Base-by-base conservation (phyloP, 371 early-diverging fungal genomes). In the Rhizopus stolonifer region DNA sequence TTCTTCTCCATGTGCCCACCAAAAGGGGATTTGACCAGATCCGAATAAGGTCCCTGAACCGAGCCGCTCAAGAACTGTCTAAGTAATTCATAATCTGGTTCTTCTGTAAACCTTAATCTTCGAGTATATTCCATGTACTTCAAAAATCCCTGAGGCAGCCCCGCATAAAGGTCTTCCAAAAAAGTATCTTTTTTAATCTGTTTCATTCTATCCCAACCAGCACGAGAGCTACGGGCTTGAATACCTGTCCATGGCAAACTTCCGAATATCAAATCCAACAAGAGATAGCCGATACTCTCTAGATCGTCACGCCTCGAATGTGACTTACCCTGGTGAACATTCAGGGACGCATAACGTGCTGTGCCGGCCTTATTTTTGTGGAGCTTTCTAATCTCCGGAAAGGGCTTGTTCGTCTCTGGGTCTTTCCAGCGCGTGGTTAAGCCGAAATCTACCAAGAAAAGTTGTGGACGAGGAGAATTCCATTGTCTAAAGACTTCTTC, bases 71-170 rank as follows among this genome's bases (percentile, higher is more conserved):
- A 53, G 18, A 74, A 58, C 10, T 56, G 61, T 15, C 78, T 65
- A 17, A 83, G 47, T 17, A 72, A 58, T 26, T 85, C 86, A 69
- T 99, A 99, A 67, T 98, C 90, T 2, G 99, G 99, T 25, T 84
- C 80, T 55, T 97, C 94, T 40, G 89, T 85, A 67, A 95, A 98
- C 40, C 79, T 82, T 38, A 98, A 78, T 32, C 75, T 72, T 51
- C 96, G 74, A 1, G 89, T 79, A 60, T 98, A 95, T 1, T 81
- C 79, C 21, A 86, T 69, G 54, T 71, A 84, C 25, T 77, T 84
- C 56, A 83, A 59, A 21, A 85, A 67, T 0, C 81, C 85, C 36
- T 54, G 55, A 6, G 85, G 85, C 8, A 80, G 48, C 0, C 82
- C 85, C 4, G 74, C 79, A 52, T 80, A 82, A 14, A 85, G 46